Conservation (phyloP, 129 eudicot genomes). For the Tagetes patula region DNA sequence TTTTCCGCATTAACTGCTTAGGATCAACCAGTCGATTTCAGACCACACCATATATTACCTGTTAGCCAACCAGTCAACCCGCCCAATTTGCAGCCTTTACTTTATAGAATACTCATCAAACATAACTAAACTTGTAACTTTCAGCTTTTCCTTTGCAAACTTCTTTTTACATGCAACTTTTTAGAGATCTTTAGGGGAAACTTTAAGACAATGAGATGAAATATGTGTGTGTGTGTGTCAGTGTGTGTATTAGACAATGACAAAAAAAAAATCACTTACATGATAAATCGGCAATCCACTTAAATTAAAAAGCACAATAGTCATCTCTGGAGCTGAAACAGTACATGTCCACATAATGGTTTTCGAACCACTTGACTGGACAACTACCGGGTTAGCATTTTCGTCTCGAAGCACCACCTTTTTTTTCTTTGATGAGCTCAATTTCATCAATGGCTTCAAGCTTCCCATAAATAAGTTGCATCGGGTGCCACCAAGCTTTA, state of each 20-base stretch:
- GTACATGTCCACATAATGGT: constrained; percentile 96
- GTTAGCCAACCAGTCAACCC: neutral
- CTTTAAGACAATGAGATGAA: neutral
- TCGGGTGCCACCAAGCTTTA: constrained; percentile 95
- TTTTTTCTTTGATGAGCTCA: constrained; percentile 57
- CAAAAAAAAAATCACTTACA: constrained; percentile 49
- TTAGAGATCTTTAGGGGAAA: neutral
- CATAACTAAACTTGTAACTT: constrained; percentile 9
- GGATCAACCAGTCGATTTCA: neutral
- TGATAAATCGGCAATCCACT: constrained; percentile 72
- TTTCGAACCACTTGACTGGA: constrained; percentile 59
- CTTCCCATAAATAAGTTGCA: constrained; percentile 75
- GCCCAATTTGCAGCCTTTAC: constrained; percentile 11
- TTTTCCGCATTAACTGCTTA: neutral
- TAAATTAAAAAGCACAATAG: constrained; percentile 61
- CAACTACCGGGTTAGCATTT: constrained; percentile 36
- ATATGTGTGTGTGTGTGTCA: too few relatives aligned
- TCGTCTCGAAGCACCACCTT: constrained; percentile 57
- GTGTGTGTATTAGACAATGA: neutral
- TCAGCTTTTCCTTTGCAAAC: constrained; percentile 8
- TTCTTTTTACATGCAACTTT: constrained; percentile 4
- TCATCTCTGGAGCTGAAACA: constrained; percentile 98
- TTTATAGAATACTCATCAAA: constrained; percentile 15
- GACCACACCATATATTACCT: neutral
- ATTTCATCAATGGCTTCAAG: constrained; percentile 71